Base-by-base conservation (phyloP, 306 rosid genomes). In the Delonix regia region DNA sequence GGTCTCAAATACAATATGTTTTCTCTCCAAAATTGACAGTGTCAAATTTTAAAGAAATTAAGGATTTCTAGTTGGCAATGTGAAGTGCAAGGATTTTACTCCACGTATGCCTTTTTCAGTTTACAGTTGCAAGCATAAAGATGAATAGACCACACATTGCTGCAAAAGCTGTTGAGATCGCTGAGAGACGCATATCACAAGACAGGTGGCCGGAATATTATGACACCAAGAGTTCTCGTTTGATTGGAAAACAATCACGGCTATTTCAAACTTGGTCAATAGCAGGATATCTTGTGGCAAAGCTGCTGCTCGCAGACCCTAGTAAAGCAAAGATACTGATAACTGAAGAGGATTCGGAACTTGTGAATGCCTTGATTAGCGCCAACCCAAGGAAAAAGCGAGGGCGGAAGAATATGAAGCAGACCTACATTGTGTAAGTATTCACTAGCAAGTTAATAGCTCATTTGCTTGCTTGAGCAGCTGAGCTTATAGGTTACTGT, bases 201-300 rank as follows among this genome's bases (percentile, higher is more conserved):
- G 97, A 93, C 78, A 93, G 79, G 80, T 93, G 98, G 98, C 98
- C 98, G 0, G 97, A 93, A 81, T 93, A 91, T 61, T 93, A 89
- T 27, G 97, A 93, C 82, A 90, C 97, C 1, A 90, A 82, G 69
- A 90, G 81, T 80, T 88, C 85, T 39, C 84, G 87, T 75, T 83
- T 93, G 52, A 85, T 93, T 7, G 98, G 98, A 21, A 93, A 93
- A 82, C 97, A 93, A 81, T 71, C 98, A 14, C 91, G 12, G 65
- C 80, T 93, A 22, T 89, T 39, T 48, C 98, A 89, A 69, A 91
- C 98, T 21, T 93, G 97, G 98, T 89, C 98, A 8, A 89, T 91
- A 57, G 93, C 93, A 14, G 98, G 98, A 72, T 89, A 85, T 87
- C 94, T 91, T 27, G 93, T 89, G 62, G 82, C 92, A 12, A 93